Evolutionary conservation across 768 basidiomycete species (phyloP).

Genomic region (Leccinum rimulosum): DNA sequence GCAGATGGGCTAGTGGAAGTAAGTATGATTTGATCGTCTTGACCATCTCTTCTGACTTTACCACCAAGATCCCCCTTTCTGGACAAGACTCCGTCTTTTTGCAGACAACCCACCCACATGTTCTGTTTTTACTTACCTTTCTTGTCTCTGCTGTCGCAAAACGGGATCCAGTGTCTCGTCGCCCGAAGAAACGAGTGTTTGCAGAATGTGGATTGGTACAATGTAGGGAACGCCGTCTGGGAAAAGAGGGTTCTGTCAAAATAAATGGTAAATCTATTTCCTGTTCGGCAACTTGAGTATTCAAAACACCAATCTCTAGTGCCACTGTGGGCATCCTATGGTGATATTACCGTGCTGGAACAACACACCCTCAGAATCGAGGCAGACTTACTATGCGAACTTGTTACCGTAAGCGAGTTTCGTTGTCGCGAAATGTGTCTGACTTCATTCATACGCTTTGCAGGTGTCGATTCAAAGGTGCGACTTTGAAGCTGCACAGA

Average conservation of each 20-base stretch:
- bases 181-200: conserved; percentile 71
- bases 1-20: conserved; percentile 41
- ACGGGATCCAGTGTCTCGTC: conserved; percentile 70
- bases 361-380: conserved; percentile 56
- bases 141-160: conserved; percentile 65
- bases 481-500: conserved; percentile 63
- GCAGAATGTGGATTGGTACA: conserved; percentile 55
- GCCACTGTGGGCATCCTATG: conserved; percentile 51
- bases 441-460: not conserved
- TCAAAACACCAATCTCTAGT: conserved; percentile 35
- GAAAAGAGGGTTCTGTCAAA: conserved; percentile 18
- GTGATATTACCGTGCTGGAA: conserved; percentile 49
- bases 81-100: conserved; percentile 47
- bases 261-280: conserved; percentile 13
- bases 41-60: not conserved
- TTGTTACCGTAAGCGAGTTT: conserved; percentile 51
- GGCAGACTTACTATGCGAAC: conserved; percentile 70
- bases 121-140: conserved; percentile 63
- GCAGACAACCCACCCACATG: conserved; percentile 65
- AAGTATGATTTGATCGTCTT: conserved; percentile 17
- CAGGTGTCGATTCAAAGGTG: conserved; percentile 67
- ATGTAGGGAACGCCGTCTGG: conserved; percentile 44
- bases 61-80: conserved; percentile 29
- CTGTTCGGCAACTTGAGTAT: not conserved
- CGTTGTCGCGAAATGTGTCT: not conserved